These are phyloP conservation scores for Fusarium protoensiforme DNA, from an alignment of 2,329 filamentous ascomycete genomes.

Conservation along the genomic window DNA sequence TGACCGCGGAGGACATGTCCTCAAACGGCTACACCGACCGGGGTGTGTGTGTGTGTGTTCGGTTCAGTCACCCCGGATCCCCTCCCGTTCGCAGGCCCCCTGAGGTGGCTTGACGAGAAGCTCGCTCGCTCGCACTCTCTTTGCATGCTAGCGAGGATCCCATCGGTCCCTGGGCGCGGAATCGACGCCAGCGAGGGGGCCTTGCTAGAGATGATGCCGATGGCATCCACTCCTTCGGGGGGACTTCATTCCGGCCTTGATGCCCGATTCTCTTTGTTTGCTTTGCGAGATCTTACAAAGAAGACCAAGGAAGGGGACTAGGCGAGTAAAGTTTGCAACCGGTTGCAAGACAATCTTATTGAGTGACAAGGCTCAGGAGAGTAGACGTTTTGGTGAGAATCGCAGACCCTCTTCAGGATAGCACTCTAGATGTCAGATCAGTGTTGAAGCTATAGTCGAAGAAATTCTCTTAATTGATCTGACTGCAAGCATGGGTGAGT, in stretches of 20 bases:
- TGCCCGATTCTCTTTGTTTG: not conserved
- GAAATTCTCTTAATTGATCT: no score
- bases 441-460: not conserved
- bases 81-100: slow-evolving; percentile 6
- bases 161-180: not conserved
- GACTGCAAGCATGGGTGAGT: not conserved
- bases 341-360: not conserved
- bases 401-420: not conserved
- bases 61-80: slow-evolving; percentile 3
- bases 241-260: not conserved
- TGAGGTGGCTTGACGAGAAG: not conserved
- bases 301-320: not conserved
- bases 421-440: not conserved
- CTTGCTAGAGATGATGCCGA: not conserved
- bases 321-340: not conserved
- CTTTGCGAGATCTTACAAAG: not conserved
- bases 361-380: not conserved
- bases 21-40: slow-evolving; percentile 11
- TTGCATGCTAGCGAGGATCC: slow-evolving; percentile 8
- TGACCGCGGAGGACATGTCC: slow-evolving; percentile 17
- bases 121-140: not conserved
- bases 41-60: not conserved
- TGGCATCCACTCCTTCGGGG: not conserved
- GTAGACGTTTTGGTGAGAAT: not conserved
- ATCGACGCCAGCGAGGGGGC: not conserved